Evolutionary conservation across 140 eudicot species (phyloP), one percentile per base, ranked within the genome.

Genomic region (Oenanthe javanica): DNA sequence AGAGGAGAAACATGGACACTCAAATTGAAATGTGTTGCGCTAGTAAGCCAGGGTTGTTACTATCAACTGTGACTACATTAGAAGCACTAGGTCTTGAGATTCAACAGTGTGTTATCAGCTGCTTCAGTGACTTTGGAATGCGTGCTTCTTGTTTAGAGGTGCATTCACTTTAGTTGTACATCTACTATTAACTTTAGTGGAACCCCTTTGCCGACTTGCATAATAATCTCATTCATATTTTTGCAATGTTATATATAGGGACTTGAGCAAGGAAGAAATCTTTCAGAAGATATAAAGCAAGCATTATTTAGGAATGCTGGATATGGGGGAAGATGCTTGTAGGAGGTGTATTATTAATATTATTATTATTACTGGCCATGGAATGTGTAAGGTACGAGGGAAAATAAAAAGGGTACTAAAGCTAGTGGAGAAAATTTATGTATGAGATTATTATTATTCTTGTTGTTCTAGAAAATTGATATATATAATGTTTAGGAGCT

Each of bases 71-170:
- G 50, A 71, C 76, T 13, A 71, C 76, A 38, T 40, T 71, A 40
- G 76, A 71, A 71, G 76, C 49, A 36, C 45, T 71, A 71, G 76
- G 76, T 16, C 76, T 71, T 71, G 76, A 71, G 48, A 71, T 71
- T 40, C 76, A 71, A 71, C 76, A 71, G 47, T 71, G 76, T 71
- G 76, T 71, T 71, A 40, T 71, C 21, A 71, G 76, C 76, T 71
- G 76, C 47, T 71, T 71, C 47, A 71, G 48, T 71, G 76, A 71
- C 76, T 71, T 71, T 40, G 76, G 48, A 38, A 71, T 71, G 47
- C 76, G 21, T 31, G 76, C 76, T 40, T 40, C 76, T 71, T 71
- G 76, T 42, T 40, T 42, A 31, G 50, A 71, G 76, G 76, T 71
- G 40, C 75, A n/a, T n/a, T n/a, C n/a, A n/a, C n/a, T n/a, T n/a